Evolutionary conservation across 306 rosid genomes (phyloP), one percentile per base, ranked within the genome.

Genomic region (Dryas alaskensis): DNA sequence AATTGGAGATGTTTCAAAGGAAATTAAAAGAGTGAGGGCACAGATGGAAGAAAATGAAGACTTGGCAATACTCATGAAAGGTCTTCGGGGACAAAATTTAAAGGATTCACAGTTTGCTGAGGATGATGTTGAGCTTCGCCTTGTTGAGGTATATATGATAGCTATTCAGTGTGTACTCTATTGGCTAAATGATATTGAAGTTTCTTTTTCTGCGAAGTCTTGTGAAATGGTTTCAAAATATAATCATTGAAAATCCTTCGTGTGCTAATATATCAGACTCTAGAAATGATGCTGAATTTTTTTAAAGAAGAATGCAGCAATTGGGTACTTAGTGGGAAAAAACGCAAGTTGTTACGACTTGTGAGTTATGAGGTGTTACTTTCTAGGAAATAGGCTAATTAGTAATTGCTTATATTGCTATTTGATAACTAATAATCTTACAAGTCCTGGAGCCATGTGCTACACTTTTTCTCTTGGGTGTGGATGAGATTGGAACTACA

Each of bases 41-140:
- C 98, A 89, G 80, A 91, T 94, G 97, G 98, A 94, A 81, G 96
- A 91, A 70, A 81, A 94, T 40, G 98, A 94, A 80, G 92, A 94
- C 51, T 74, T 94, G 80, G 89, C 98, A 11, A 65, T 88, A 65
- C 96, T 94, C 69, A 94, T 94, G 98, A 88, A 87, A 86, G 98
- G 98, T 62, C 96, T 94, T 13, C 85, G 98, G 3, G 98, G 98
- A 3, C 96, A 89, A 79, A 94, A 89, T 81, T 77, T 94, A 69
- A 89, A 53, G 11, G 98, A 94, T 76, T 89, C 94, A 1, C 88
- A 73, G 68, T 94, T 94, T 67, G 97, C 98, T 60, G 96, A 81
- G 80, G 97, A 89, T 78, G 78, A 94, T 68, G 92, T 94, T 82
- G 71, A 83, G 79, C 87, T 94, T 14, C 98, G 96, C 68, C 97